These are phyloP conservation scores for Polysphondylium violaceum DNA, from an alignment of 78 protist genomes.

Conservation along the genomic window DNA sequence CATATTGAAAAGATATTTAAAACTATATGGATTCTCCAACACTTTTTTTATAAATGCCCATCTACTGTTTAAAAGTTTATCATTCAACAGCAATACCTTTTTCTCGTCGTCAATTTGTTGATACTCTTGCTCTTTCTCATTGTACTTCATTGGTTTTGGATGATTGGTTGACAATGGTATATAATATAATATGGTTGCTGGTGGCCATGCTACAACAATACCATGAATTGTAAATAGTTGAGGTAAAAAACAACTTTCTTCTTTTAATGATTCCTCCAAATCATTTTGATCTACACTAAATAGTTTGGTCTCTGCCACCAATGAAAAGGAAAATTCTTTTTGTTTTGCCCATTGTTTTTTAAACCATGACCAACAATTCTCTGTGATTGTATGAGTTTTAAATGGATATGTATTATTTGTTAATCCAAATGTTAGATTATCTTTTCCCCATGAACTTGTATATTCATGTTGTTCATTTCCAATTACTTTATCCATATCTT, in stretches of 20 bases:
- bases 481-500: neutral
- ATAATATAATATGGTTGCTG: neutral
- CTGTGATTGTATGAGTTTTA: conserved; percentile 21
- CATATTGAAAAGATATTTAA: conserved; percentile 30
- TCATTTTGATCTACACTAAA: neutral
- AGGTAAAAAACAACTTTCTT: conserved; percentile 39
- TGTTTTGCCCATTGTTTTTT: conserved; percentile 37
- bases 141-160: neutral
- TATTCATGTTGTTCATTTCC: neutral
- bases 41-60: conserved; percentile 21
- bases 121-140: neutral
- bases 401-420: conserved; percentile 10
- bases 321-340: conserved; percentile 21
- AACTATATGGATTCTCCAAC: conserved; percentile 38
- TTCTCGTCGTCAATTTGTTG: neutral
- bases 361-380: conserved; percentile 44
- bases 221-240: conserved; percentile 6
- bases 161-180: conserved; percentile 15
- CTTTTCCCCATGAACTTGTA: conserved; percentile 7
- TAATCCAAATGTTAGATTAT: conserved; percentile 11
- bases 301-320: neutral
- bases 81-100: neutral
- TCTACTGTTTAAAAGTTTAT: neutral
- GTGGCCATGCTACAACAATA: neutral
- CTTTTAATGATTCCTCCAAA: conserved; percentile 22